phyloP scores from a whole-genome alignment of 2,329 filamentous ascomycete genomes.

The Sarocladiaceae sp. region DNA sequence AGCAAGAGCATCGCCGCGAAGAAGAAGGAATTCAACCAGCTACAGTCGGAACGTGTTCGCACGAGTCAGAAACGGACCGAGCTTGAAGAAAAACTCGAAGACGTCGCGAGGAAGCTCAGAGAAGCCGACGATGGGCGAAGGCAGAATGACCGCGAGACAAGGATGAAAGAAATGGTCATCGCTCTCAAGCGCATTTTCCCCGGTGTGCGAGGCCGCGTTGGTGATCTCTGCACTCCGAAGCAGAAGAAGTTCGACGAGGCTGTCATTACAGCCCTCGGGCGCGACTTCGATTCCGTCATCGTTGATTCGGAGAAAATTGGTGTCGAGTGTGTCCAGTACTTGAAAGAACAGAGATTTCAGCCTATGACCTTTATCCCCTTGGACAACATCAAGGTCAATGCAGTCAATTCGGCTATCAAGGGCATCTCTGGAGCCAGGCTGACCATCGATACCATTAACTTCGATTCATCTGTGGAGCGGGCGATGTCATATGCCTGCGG shows the following conservation, averaged over 20 bases:
- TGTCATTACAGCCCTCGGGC: conserved; percentile 85
- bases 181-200: conserved; percentile 87
- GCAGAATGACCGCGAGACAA: conserved; percentile 76
- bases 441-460: conserved; percentile 95
- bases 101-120: conserved; percentile 73
- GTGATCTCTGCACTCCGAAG: conserved; percentile 90
- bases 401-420: conserved; percentile 85
- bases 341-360: conserved; percentile 82
- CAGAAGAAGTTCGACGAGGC: conserved; percentile 96
- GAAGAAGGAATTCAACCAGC: conserved; percentile 84
- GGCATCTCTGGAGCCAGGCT: conserved; percentile 80
- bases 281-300: conserved; percentile 90
- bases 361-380: conserved; percentile 94
- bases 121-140: conserved; percentile 82
- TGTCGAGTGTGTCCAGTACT: conserved; percentile 88
- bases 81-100: conserved; percentile 85
- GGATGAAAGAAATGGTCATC: conserved; percentile 77
- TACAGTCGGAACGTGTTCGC: conserved; percentile 78
- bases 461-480: conserved; percentile 80
- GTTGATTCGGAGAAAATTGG: conserved; percentile 95
- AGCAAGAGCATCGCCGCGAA: conserved; percentile 76
- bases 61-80: conserved; percentile 81
- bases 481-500: conserved; percentile 95
- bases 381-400: conserved; percentile 94
- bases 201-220: conserved; percentile 84